Conservation (phyloP, 495 filamentous ascomycete species). For the Podospora conica region DNA sequence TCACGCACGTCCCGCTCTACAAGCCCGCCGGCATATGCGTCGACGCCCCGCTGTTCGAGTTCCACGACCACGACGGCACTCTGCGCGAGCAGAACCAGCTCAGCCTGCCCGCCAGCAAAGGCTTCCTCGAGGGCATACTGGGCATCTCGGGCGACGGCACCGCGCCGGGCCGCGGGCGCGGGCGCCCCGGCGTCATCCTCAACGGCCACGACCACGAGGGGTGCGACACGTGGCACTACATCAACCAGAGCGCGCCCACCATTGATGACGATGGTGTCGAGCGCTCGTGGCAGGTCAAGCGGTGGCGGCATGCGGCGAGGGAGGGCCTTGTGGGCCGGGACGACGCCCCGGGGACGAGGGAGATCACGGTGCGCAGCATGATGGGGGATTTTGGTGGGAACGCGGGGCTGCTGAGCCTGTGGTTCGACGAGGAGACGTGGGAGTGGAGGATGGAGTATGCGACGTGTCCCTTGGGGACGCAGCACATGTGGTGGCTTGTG, state of each 20-base stretch:
- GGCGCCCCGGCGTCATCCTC: slow-evolving; percentile 62
- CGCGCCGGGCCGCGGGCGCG: slow-evolving; percentile 50
- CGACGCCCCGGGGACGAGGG: slow-evolving; percentile 56
- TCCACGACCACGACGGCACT: slow-evolving; percentile 60
- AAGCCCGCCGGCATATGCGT: slow-evolving; percentile 78
- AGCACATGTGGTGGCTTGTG: slow-evolving; percentile 92
- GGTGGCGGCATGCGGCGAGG: slow-evolving; percentile 33
- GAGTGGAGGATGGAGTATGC: slow-evolving; percentile 79
- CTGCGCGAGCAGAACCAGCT: slow-evolving; percentile 92
- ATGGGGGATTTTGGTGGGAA: slow-evolving; percentile 93
- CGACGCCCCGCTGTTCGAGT: slow-evolving; percentile 74
- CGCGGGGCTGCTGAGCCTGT: slow-evolving; percentile 76
- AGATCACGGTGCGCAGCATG: slow-evolving; percentile 95
- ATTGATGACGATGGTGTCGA: slow-evolving; percentile 20
- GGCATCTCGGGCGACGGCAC: slow-evolving; percentile 59
- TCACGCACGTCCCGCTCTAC: slow-evolving; percentile 89
- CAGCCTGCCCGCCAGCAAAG: slow-evolving; percentile 55
- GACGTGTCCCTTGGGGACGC: slow-evolving; percentile 70
- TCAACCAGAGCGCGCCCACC: slow-evolving; percentile 41
- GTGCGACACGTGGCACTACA: slow-evolving; percentile 80
- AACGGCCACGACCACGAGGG: slow-evolving; percentile 94
- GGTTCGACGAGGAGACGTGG: slow-evolving; percentile 68
- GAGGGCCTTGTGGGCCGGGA: slow-evolving; percentile 28
- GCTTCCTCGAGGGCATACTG: slow-evolving; percentile 71
- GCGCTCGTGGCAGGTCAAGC: slow-evolving; percentile 37